Base-by-base conservation (phyloP, 139 green algal genomes). In the Coccomyxa sp. region DNA sequence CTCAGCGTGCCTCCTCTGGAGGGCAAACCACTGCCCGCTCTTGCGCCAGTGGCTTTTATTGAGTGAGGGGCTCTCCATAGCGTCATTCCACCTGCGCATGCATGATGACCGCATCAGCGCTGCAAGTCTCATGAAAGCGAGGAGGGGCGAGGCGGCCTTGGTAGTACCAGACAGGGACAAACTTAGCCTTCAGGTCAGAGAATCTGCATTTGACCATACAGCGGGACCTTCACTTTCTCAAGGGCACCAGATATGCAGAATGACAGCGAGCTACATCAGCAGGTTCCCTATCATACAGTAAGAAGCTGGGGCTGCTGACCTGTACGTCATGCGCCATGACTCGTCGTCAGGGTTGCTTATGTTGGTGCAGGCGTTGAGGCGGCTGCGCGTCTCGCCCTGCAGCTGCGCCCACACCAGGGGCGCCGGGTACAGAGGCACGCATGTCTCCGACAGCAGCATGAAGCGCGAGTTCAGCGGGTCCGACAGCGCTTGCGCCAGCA, bases 401-500 rank as follows among this genome's bases (percentile, higher is more conserved):
- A 81, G 71, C 83, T 88, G 80, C 39, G 55, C 68, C 55, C 79
- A 85, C 0, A 82, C 34, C 70, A 85, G 40, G 22, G 41, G 40
- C 7, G 83, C 38, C 6, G 78, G 70, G 76, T 83, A 87, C 68
- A 87, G 76, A 27, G 83, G 83, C 34, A 82, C 29, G 41, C 77
- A 80, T 18, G 72, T 78, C 73, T 87, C 83, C 2, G 38, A 75
- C 38, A 87, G 50, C 71, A 87, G 76, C 72, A 84, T n/a, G 50
- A 87, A 84, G 8, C 79, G 79, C 58, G 79, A 31, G 76, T 80
- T 81, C 14, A 0, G n/a, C 29, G 83, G 83, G 37, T 87, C 68
- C 8, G 2, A 0, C 73, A 87, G 76, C 29, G 79, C 79, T n/a
- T 70, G 72, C 29, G 16, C n/a, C 64, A 84, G 54, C 78, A 87